These are phyloP conservation scores for Puccinia novopanici DNA, from an alignment of 1,284 basidiomycete genomes.

Conservation along the genomic window DNA sequence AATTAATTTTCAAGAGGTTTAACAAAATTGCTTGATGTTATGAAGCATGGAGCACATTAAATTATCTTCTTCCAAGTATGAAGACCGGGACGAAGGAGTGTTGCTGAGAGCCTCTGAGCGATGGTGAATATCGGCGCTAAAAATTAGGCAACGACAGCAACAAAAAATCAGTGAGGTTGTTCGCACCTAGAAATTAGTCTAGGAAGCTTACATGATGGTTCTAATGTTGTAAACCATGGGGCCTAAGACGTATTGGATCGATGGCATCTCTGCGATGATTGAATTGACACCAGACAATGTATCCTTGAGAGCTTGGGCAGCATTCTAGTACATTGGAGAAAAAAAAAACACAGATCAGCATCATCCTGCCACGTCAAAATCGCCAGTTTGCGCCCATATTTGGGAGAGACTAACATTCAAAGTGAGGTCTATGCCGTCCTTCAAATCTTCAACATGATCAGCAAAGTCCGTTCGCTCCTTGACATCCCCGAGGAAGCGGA, in stretches of 20 bases:
- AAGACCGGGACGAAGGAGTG: background rate
- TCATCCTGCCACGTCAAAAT: background rate
- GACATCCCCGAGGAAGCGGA: conserved; percentile 23
- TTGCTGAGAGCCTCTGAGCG: background rate
- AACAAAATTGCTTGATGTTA: conserved; percentile 34
- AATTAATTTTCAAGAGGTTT: background rate
- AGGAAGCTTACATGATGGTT: background rate
- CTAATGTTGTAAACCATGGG: conserved; percentile 36
- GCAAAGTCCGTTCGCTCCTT: background rate
- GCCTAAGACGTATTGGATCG: conserved; percentile 20
- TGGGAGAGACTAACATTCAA: conserved; percentile 10
- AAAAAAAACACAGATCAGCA: background rate
- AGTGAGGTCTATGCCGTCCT: background rate
- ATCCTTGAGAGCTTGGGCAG: background rate
- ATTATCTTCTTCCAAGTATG: background rate
- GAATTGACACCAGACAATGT: conserved; percentile 13
- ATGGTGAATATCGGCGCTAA: conserved; percentile 14
- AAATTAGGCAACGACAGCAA: no score
- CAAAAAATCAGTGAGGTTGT: no score
- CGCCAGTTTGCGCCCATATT: background rate
- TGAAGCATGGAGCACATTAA: conserved; percentile 15
- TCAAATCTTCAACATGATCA: background rate
- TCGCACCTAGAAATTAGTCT: no score
- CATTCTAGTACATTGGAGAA: background rate
- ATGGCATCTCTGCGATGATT: conserved; percentile 10